These are phyloP conservation scores for Mucor irregularis DNA, from an alignment of 371 early-diverging fungal species.

Conservation along the genomic window DNA sequence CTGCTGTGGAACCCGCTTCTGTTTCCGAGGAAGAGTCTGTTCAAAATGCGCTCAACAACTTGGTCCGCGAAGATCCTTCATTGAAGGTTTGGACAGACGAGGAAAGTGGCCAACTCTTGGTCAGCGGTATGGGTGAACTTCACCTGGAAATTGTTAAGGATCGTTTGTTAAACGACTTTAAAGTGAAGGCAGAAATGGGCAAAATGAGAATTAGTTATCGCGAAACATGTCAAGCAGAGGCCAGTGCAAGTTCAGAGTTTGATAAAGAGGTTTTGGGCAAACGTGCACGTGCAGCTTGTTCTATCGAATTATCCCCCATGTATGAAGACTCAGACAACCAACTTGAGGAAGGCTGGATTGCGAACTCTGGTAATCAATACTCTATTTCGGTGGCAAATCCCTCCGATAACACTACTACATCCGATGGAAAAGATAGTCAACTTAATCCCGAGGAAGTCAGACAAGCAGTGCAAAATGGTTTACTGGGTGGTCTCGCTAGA, in stretches of 20 bases:
- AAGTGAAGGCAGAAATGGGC: slow-evolving; percentile 82
- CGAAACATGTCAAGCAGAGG: slow-evolving; percentile 65
- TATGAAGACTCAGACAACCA: slow-evolving; percentile 30
- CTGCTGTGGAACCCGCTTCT: slow-evolving; percentile 80
- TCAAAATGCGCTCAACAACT: slow-evolving; percentile 69
- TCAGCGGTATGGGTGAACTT: slow-evolving; percentile 97
- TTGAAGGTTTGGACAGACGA: slow-evolving; percentile 72
- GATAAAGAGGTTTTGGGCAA: slow-evolving; percentile 80
- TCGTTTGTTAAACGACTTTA: slow-evolving; percentile 76
- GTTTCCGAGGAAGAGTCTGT: slow-evolving; percentile 78
- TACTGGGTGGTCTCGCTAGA: slow-evolving; percentile 71
- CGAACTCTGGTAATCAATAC: slow-evolving; percentile 28
- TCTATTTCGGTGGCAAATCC: not conserved
- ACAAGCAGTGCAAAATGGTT: slow-evolving; percentile 68
- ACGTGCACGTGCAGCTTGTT: slow-evolving; percentile 61
- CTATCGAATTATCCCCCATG: slow-evolving; percentile 52
- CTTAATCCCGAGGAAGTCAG: slow-evolving; percentile 43
- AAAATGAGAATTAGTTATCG: slow-evolving; percentile 87
- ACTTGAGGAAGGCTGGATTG: slow-evolving; percentile 27
- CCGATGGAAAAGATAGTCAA: not conserved
- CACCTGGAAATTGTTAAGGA: slow-evolving; percentile 92
- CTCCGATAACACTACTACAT: not conserved
- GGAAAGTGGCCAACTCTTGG: slow-evolving; percentile 88
- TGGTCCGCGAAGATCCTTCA: slow-evolving; percentile 91
- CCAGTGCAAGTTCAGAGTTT: slow-evolving; percentile 40